Evolutionary conservation across 306 rosid species (phyloP).

Genomic region (Sophora flavescens): DNA sequence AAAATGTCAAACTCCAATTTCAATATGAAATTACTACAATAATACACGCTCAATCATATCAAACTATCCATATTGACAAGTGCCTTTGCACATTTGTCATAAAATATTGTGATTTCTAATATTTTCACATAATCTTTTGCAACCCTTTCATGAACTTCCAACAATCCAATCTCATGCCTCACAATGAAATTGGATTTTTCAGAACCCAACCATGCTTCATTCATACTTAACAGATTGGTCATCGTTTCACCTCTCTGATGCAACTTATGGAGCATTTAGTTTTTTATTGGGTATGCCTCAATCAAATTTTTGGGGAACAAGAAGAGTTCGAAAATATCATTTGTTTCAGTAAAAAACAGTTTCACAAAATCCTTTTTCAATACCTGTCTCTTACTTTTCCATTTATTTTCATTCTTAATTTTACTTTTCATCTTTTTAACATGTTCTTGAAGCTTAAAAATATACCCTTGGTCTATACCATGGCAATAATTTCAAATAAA

Average conservation of each 20-base stretch:
- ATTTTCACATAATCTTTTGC: conserved; percentile 11
- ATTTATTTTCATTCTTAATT: not conserved
- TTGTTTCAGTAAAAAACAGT: not conserved
- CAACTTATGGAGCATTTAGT: not conserved
- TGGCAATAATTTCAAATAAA: not conserved
- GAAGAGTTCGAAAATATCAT: conserved; percentile 12
- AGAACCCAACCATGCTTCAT: not conserved
- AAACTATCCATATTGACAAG: not conserved
- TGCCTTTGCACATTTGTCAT: conserved; percentile 8
- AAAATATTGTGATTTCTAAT: not conserved
- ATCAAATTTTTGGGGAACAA: not conserved
- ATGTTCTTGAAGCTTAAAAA: conserved; percentile 22
- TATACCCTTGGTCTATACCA: not conserved
- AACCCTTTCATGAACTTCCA: not conserved
- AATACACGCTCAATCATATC: too few relatives aligned
- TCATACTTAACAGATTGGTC: not conserved
- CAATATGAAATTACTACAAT: not conserved
- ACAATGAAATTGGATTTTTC: not conserved
- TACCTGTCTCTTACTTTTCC: conserved; percentile 3
- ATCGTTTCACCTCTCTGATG: conserved; percentile 14
- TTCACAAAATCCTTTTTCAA: conserved; percentile 15
- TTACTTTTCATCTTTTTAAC: conserved; percentile 14
- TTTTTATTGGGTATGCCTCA: not conserved
- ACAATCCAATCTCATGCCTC: not conserved
- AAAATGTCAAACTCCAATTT: conserved; percentile 19